A percentile compares a stretch with the other conserved stretches of the same genome.
phyloP scores from a whole-genome alignment of 805 yeast species.

The Lachancea kluyveri region DNA sequence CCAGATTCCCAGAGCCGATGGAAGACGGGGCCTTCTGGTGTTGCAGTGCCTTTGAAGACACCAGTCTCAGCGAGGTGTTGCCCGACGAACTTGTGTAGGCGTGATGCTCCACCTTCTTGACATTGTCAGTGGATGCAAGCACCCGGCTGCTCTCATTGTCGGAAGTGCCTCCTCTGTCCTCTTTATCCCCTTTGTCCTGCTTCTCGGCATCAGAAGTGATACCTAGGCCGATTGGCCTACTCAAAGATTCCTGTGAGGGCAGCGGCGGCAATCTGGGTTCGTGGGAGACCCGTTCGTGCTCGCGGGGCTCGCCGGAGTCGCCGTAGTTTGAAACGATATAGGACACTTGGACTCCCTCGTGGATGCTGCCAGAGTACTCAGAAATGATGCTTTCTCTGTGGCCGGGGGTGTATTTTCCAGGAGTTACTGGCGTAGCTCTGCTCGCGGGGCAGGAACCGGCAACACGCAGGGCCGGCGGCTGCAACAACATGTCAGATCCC shows the following conservation, averaged over 20 bases:
- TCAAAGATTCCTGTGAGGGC: slow-evolving; percentile 7
- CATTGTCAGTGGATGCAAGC: no score
- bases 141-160: neutral
- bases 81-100: no score
- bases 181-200: neutral
- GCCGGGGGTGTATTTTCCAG: slow-evolving; percentile 9
- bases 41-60: slow-evolving; percentile 10
- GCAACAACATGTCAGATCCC: neutral
- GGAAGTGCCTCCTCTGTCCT: neutral
- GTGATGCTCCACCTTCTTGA: no score
- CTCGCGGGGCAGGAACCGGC: no score
- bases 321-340: slow-evolving; percentile 17
- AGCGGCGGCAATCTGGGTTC: neutral
- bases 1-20: slow-evolving; percentile 16
- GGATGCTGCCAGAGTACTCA: slow-evolving; percentile 27
- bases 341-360: slow-evolving; percentile 29
- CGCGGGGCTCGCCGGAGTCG: slow-evolving; percentile 8
- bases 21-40: slow-evolving; percentile 14
- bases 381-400: slow-evolving; percentile 24
- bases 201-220: neutral
- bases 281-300: neutral
- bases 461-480: slow-evolving; percentile 2
- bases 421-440: no score
- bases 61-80: slow-evolving; percentile 12
- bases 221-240: no score